Conservation (phyloP, 2,329 filamentous ascomycete species). For the Penicillium italicum region DNA sequence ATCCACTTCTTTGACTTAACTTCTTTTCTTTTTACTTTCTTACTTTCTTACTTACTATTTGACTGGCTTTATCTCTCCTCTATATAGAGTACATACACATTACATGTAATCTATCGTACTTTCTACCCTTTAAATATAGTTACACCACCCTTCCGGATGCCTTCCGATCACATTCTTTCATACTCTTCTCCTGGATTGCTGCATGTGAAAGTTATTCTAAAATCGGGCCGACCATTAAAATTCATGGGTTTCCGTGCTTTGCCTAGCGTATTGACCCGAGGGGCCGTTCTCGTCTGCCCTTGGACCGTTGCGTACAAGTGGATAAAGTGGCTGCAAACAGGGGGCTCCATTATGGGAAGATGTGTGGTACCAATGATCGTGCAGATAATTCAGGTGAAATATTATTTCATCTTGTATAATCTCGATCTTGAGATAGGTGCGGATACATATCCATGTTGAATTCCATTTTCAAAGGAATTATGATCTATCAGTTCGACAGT, state of each 20-base stretch:
- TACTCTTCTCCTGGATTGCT: constrained; percentile 3
- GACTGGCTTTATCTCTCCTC: neutral
- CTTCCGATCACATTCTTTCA: constrained; percentile 7
- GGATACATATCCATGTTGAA: neutral
- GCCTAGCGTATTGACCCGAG: constrained; percentile 11
- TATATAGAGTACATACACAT: neutral
- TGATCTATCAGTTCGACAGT: constrained; percentile 8
- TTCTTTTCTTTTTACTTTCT: neutral
- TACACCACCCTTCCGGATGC: constrained; percentile 5
- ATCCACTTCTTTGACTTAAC: neutral
- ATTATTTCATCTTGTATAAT: neutral
- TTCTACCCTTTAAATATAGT: neutral
- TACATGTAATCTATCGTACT: neutral
- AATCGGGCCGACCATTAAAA: constrained; percentile 9
- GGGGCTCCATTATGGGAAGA: neutral
- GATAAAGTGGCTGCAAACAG: constrained; percentile 11
- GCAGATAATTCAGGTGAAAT: neutral
- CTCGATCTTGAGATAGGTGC: neutral
- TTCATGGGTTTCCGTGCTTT: neutral
- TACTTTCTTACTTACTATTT: neutral
- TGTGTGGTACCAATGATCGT: neutral
- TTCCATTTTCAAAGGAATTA: neutral
- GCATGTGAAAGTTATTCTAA: constrained; percentile 6
- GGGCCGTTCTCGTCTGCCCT: constrained; percentile 1
- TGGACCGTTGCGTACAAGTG: constrained; percentile 6